These are phyloP conservation scores for Oryza meyeriana DNA, from an alignment of 176 grass and related monocot species.

Conservation along the genomic window DNA sequence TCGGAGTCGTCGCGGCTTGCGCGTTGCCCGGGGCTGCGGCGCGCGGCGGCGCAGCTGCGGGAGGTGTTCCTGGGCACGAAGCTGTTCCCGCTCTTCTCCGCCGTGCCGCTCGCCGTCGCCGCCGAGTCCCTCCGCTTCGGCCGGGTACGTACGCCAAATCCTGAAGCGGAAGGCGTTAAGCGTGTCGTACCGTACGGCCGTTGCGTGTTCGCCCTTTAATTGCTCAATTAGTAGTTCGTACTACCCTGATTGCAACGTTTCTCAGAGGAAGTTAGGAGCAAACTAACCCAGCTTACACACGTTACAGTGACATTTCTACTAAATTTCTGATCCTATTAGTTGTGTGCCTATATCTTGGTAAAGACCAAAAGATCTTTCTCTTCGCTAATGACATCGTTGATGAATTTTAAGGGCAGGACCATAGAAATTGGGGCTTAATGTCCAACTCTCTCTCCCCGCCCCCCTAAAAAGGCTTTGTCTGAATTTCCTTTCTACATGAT, in stretches of 20 bases:
- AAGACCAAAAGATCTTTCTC: too few relatives aligned
- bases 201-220: too few relatives aligned
- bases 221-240: too few relatives aligned
- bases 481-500: too few relatives aligned
- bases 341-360: too few relatives aligned
- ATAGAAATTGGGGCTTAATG: too few relatives aligned
- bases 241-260: neutral
- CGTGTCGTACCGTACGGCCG: neutral
- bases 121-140: conserved; percentile 33
- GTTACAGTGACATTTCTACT: neutral
- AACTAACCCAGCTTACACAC: neutral
- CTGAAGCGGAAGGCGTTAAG: too few relatives aligned
- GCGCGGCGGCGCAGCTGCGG: conserved; percentile 34
- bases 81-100: conserved; percentile 64
- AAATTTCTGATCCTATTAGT: too few relatives aligned
- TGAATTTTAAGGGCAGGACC: too few relatives aligned
- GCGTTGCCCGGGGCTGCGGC: neutral
- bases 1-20: neutral
- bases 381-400: too few relatives aligned
- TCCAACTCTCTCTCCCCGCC: too few relatives aligned
- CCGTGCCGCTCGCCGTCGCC: conserved; percentile 53
- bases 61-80: conserved; percentile 62
- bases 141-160: conserved; percentile 26
- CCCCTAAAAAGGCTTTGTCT: too few relatives aligned
- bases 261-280: neutral